These are phyloP conservation scores for Madurella mycetomatis DNA, from an alignment of 2,329 filamentous ascomycete species.

Conservation along the genomic window DNA sequence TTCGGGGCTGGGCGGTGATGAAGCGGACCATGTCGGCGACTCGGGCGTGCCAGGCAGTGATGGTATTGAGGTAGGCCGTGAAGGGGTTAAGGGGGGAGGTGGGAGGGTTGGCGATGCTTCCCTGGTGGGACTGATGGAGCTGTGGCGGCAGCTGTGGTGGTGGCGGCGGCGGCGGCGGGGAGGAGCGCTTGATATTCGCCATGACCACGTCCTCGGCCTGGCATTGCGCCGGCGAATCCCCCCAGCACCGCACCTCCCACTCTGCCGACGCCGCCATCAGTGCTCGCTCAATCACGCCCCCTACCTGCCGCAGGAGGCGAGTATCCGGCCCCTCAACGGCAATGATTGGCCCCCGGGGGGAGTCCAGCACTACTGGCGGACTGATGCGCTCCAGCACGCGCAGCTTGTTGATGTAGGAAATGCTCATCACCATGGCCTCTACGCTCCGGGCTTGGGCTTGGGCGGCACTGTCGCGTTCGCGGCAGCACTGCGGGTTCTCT, in stretches of 20 bases:
- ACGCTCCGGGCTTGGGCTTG: conserved; percentile 36
- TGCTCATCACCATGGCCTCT: conserved; percentile 69
- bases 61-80: conserved; percentile 60
- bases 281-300: conserved; percentile 61
- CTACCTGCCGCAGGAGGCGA: conserved; percentile 50
- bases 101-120: background rate
- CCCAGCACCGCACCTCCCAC: conserved; percentile 15
- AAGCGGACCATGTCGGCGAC: conserved; percentile 64
- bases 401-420: conserved; percentile 72
- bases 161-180: background rate
- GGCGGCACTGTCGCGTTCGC: conserved; percentile 19
- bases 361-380: conserved; percentile 52
- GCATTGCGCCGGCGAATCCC: background rate
- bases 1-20: conserved; percentile 35
- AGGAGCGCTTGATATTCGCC: background rate
- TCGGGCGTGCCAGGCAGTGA: conserved; percentile 70
- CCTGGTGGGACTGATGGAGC: background rate
- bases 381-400: conserved; percentile 71
- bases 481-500: conserved; percentile 9
- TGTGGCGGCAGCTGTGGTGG: conserved; percentile 19
- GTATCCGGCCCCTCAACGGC: conserved; percentile 72
- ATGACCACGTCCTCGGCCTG: conserved; percentile 6
- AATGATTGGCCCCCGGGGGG: conserved; percentile 70
- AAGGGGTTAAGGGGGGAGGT: conserved; percentile 36
- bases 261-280: conserved; percentile 37